A percentile compares a stretch with the other conserved stretches of the same genome.
Evolutionary conservation across 208 protist genomes (phyloP).

Genomic region (Novymonas esmeraldas): DNA sequence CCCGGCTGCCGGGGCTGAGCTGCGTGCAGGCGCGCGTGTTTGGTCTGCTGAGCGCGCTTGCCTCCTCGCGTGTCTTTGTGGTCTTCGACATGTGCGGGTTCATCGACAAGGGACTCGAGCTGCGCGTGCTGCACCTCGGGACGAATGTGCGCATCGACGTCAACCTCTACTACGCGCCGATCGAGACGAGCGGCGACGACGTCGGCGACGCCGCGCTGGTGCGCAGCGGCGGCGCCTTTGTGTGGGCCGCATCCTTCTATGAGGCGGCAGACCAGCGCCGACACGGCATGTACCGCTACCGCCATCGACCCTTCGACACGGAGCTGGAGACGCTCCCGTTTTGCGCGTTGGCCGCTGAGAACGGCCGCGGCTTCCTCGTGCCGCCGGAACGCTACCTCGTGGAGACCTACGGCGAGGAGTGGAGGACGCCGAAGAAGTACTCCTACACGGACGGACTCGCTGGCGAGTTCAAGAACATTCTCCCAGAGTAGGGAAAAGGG

Average conservation of each 20-base stretch:
- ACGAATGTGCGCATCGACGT: slow-evolving; percentile 77
- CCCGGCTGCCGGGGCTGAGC: neutral
- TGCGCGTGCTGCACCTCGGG: slow-evolving; percentile 69
- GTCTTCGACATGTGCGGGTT: slow-evolving; percentile 79
- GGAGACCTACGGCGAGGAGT: slow-evolving; percentile 88
- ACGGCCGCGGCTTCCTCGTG: slow-evolving; percentile 42
- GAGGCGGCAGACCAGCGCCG: slow-evolving; percentile 45
- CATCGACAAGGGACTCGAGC: slow-evolving; percentile 71
- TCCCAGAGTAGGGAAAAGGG: slow-evolving; percentile 66
- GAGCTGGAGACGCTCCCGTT: slow-evolving; percentile 41
- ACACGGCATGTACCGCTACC: slow-evolving; percentile 88
- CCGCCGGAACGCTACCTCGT: slow-evolving; percentile 67
- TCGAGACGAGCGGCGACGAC: slow-evolving; percentile 6
- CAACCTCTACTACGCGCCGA: slow-evolving; percentile 84
- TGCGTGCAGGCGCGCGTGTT: slow-evolving; percentile 28
- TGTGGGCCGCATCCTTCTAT: slow-evolving; percentile 86
- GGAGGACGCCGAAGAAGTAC: slow-evolving; percentile 68
- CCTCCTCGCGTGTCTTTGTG: slow-evolving; percentile 44
- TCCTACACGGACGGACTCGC: slow-evolving; percentile 76
- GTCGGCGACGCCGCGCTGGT: slow-evolving; percentile 35
- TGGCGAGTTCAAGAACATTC: slow-evolving; percentile 87
- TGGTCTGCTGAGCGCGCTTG: slow-evolving; percentile 29
- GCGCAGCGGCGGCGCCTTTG: slow-evolving; percentile 42
- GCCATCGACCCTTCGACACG: slow-evolving; percentile 52
- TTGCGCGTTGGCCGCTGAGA: slow-evolving; percentile 30